Conservation (phyloP, 306 rosid species). For the Corylus avellana region DNA sequence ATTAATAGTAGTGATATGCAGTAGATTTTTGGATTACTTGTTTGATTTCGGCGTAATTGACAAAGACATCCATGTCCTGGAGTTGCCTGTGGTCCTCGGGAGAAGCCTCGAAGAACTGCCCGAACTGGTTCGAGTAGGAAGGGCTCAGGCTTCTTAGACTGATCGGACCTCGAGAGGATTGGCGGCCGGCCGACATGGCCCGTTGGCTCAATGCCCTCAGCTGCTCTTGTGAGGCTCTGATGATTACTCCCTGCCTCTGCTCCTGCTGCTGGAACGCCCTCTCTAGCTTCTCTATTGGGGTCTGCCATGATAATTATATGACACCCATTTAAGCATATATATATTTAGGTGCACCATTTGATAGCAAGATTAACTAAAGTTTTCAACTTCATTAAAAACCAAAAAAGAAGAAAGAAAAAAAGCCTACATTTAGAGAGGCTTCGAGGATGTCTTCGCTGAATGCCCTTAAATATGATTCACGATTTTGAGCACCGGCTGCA, state of each 20-base stretch:
- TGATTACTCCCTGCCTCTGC: slow-evolving; percentile 18
- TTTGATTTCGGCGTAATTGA: slow-evolving; percentile 27
- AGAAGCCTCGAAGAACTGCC: slow-evolving; percentile 37
- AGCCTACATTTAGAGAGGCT: slow-evolving; percentile 38
- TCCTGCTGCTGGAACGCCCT: slow-evolving; percentile 18
- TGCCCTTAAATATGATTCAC: slow-evolving; percentile 34
- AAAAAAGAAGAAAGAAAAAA: not conserved
- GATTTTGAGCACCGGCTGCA: slow-evolving; percentile 31
- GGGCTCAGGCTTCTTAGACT: slow-evolving; percentile 25
- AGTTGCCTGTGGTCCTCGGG: slow-evolving; percentile 46
- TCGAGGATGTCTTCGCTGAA: slow-evolving; percentile 44
- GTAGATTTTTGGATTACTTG: slow-evolving; percentile 20
- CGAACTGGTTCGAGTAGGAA: slow-evolving; percentile 30
- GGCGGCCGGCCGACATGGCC: slow-evolving; percentile 25
- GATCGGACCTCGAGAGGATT: slow-evolving; percentile 28
- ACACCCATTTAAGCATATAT: too few species aligned
- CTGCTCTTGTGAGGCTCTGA: slow-evolving; percentile 37
- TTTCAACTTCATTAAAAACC: too few species aligned
- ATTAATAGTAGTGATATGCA: too few species aligned
- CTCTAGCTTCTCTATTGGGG: slow-evolving; percentile 30
- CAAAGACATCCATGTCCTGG: slow-evolving; percentile 34
- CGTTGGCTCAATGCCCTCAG: slow-evolving; percentile 39
- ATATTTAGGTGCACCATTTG: too few species aligned
- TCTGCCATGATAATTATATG: slow-evolving; percentile 14
- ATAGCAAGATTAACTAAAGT: too few species aligned